A percentile compares a stretch with the other conserved stretches of the same genome.
Conservation (phyloP, 2,329 filamentous ascomycete species). For the Fusarium pilosicola region DNA sequence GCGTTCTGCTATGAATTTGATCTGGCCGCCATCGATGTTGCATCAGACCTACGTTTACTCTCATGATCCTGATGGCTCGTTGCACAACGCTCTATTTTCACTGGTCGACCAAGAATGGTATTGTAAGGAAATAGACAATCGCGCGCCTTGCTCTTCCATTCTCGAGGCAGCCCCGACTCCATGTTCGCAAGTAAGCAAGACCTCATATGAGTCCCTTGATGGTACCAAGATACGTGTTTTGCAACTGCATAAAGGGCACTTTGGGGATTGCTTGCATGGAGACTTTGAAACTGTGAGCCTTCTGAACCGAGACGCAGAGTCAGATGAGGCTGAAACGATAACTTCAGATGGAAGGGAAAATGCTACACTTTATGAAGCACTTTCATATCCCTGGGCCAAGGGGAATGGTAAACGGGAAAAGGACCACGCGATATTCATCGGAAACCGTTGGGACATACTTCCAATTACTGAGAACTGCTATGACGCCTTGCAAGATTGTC, state of each 20-base stretch:
- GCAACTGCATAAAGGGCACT: neutral
- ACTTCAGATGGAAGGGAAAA: too few species aligned
- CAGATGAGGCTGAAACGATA: too few species aligned
- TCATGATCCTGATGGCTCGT: neutral
- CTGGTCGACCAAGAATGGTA: neutral
- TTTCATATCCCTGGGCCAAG: conserved; percentile 1
- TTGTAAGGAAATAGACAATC: neutral
- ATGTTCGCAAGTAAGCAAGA: neutral
- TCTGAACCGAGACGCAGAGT: neutral
- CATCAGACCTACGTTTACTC: neutral
- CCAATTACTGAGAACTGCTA: neutral
- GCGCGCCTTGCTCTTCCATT: fast-evolving
- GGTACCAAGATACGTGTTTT: neutral
- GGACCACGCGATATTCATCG: neutral
- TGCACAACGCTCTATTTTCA: neutral
- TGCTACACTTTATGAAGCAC: neutral
- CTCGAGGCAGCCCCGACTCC: fast-evolving
- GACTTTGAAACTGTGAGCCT: neutral
- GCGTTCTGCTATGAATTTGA: neutral
- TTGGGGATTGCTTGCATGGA: neutral
- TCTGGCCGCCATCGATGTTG: neutral
- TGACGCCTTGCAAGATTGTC: neutral
- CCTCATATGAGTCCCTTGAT: neutral
- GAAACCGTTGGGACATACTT: neutral
- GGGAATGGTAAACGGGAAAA: neutral